Percentiles rank a stretch among this genome's conserved stretches.
phyloP scores from a whole-genome alignment of 495 filamentous ascomycete genomes.

The Penicillium bovifimosum region DNA sequence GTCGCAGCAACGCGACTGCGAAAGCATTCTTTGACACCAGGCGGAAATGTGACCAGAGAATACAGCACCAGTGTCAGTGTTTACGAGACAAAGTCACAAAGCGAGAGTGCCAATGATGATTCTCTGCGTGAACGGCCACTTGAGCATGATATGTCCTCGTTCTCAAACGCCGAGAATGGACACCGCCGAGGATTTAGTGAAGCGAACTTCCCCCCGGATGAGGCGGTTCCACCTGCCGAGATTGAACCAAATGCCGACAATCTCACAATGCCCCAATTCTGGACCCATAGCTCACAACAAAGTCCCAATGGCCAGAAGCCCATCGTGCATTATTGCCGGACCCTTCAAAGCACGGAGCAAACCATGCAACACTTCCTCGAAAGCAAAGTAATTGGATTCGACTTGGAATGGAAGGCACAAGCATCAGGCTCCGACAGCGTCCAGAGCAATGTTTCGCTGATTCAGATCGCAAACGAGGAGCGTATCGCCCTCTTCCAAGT shows the following conservation, averaged over 20 bases:
- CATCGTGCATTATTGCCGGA: constrained; percentile 71
- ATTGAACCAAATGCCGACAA: not conserved
- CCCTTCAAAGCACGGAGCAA: constrained; percentile 56
- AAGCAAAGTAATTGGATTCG: constrained; percentile 71
- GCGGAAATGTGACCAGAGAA: not conserved
- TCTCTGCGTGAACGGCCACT: not conserved
- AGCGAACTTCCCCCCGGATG: not conserved
- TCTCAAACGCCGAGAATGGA: not conserved
- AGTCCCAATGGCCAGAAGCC: constrained; percentile 44
- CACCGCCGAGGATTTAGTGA: not conserved
- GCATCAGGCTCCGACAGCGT: constrained; percentile 39
- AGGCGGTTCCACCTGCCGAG: not conserved
- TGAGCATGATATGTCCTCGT: not conserved
- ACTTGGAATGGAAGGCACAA: constrained; percentile 75
- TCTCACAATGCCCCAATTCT: constrained; percentile 39
- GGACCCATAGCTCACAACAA: constrained; percentile 62
- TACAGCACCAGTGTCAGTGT: not conserved
- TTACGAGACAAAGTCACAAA: not conserved
- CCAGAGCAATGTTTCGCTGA: constrained; percentile 64
- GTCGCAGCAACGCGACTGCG: not conserved
- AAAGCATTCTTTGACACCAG: not conserved
- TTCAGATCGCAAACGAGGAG: constrained; percentile 73
- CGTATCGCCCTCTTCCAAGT: constrained; percentile 82
- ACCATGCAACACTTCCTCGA: constrained; percentile 62
- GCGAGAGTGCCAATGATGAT: not conserved